Percentiles rank a stretch among this genome's conserved stretches.
Evolutionary conservation across 352 stramenopile species (phyloP).

Genomic region (Phytophthora meadii): DNA sequence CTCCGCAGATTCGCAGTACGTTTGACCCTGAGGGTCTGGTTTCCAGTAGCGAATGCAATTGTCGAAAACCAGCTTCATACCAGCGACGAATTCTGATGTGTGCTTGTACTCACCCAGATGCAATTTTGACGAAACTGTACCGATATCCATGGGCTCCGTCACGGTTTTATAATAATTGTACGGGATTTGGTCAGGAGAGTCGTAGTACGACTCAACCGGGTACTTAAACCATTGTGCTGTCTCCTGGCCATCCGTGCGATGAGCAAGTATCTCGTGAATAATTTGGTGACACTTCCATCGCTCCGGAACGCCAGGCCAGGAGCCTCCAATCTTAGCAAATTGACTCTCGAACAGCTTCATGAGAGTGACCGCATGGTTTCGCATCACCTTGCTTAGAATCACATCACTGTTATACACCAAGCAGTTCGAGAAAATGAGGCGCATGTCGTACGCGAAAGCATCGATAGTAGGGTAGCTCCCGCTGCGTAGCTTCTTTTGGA

Average conservation of each 20-base stretch:
- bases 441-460: slow-evolving; percentile 81
- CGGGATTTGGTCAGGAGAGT: slow-evolving; percentile 82
- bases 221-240: slow-evolving; percentile 91
- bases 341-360: slow-evolving; percentile 85
- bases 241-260: slow-evolving; percentile 78
- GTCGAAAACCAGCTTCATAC: slow-evolving; percentile 84
- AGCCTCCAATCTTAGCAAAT: slow-evolving; percentile 73
- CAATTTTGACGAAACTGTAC: slow-evolving; percentile 74
- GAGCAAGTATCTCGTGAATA: slow-evolving; percentile 76
- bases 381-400: slow-evolving; percentile 83
- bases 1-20: slow-evolving; percentile 82
- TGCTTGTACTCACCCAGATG: slow-evolving; percentile 77
- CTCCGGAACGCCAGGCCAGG: slow-evolving; percentile 71
- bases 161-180: slow-evolving; percentile 87
- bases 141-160: slow-evolving; percentile 83
- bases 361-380: slow-evolving; percentile 82
- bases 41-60: slow-evolving; percentile 89
- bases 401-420: slow-evolving; percentile 91
- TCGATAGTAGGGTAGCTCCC: slow-evolving; percentile 70
- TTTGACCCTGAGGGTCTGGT: slow-evolving; percentile 71
- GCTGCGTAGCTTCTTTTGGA: slow-evolving; percentile 85
- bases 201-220: slow-evolving; percentile 84
- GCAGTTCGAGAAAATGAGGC: slow-evolving; percentile 89
- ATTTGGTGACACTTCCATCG: slow-evolving; percentile 89
- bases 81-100: slow-evolving; percentile 59